Evolutionary conservation across 176 grass and related monocot species (phyloP), one percentile per base, ranked within the genome.

Genomic region (Areca catechu): DNA sequence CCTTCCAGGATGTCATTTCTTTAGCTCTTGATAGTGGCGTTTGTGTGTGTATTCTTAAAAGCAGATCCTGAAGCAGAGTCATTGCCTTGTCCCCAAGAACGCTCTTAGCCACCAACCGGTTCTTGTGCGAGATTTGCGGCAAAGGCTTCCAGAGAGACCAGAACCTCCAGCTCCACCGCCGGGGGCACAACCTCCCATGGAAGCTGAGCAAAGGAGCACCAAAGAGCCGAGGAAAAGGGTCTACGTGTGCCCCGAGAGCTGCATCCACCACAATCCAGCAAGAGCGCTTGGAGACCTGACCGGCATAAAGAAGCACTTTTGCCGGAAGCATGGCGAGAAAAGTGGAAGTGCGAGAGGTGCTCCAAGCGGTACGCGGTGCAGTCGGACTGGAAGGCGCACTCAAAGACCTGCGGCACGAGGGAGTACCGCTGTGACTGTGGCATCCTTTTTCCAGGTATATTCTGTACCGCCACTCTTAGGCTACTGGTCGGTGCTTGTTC

Each of bases 271-370:
- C 51, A 67, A 67, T 51, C 51, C 65, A 4, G n/a, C 65, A 16
- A 52, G 65, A n/a, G 65, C 51, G 27, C 65, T 67, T 18, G 65
- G 65, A 24, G 65, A 67, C 4, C 65, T 55, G 16, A 67, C 65
- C 3, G 65, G 65, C 51, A 56, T 67, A 50, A 67, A 67, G 65
- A 67, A 67, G 65, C 65, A 55, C 65, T 67, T 67, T 51, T 67
- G 51, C 51, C n/a, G 65, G n/a, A 67, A 67, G 65, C 65, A 67
- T 51, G 65, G 65, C 24, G 65, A 55, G 51, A 67, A 67, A 30
- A 34, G 65, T 67, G 65, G 65, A 67, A 67, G 65, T 67, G 65
- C 65, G 65, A 67, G n/a, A 67, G 22, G 25, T 55, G 64, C 64
- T 28, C 51, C 2, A 67, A 67, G 64, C 50, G 51, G 4, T 67